Conservation (phyloP, 768 basidiomycete species). For the Hirschioporus abietinus region DNA sequence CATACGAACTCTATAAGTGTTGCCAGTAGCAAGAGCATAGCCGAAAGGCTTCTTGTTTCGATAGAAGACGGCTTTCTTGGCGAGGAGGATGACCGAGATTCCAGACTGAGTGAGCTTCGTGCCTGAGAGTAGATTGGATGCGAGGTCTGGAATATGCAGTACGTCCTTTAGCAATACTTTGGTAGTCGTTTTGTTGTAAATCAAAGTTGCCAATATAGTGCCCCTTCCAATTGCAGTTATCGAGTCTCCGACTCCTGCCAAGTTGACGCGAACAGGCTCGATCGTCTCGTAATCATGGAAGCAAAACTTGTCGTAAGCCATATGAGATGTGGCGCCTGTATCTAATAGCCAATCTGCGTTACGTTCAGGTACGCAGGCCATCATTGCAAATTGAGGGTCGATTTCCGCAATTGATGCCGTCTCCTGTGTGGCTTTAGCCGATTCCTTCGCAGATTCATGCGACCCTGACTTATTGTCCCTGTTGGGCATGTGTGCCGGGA, state of each 20-base stretch:
- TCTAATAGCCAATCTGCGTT: slow-evolving; percentile 9
- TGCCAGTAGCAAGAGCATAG: neutral
- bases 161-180: slow-evolving; percentile 19
- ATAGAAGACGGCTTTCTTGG: neutral
- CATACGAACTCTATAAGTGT: neutral
- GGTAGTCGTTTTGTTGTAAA: slow-evolving; percentile 8
- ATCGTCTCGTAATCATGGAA: slow-evolving; percentile 17
- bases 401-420: neutral
- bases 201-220: slow-evolving; percentile 12
- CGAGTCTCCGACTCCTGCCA: slow-evolving; percentile 10
- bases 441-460: neutral
- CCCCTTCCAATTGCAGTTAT: slow-evolving; percentile 22
- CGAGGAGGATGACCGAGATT: neutral
- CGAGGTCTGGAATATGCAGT: slow-evolving; percentile 22
- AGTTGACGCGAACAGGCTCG: slow-evolving; percentile 6
- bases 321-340: slow-evolving; percentile 23
- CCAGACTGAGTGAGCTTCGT: neutral
- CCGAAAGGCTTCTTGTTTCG: neutral
- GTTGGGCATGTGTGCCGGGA: neutral
- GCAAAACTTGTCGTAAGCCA: slow-evolving; percentile 16
- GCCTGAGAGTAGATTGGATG: slow-evolving; percentile 19
- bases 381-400: neutral
- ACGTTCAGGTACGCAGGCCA: neutral
- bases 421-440: neutral
- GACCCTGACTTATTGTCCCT: neutral